Evolutionary conservation across 2,329 filamentous ascomycete species (phyloP).

Genomic region (Cytospora piceicola): DNA sequence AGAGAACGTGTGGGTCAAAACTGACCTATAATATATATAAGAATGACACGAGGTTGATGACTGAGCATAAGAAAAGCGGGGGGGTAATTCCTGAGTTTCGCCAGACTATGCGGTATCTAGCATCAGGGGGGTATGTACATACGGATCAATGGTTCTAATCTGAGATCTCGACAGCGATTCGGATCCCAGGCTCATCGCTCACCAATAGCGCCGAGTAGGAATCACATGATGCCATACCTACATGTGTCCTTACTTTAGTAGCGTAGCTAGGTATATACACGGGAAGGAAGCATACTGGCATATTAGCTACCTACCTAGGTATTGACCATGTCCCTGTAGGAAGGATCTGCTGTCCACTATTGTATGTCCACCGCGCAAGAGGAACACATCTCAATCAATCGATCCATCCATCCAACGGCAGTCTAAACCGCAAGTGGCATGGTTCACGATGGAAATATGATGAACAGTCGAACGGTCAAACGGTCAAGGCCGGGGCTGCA

Average conservation of each 20-base stretch:
- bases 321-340: no score
- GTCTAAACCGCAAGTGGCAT: not conserved
- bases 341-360: no score
- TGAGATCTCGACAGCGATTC: conserved; percentile 1
- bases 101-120: no score
- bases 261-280: no score
- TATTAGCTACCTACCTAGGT: no score
- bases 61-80: no score
- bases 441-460: not conserved
- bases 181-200: not conserved
- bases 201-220: not conserved
- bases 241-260: no score
- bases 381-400: not conserved
- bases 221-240: not conserved
- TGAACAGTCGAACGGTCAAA: not conserved
- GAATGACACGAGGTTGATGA: no score
- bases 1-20: no score
- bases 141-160: not conserved
- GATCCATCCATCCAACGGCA: not conserved
- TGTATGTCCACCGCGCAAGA: not conserved
- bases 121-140: not conserved
- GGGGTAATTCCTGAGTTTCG: no score
- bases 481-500: not conserved
- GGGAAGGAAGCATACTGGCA: not conserved
- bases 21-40: no score